These are phyloP conservation scores for Neoascochyta sp. DNA, from an alignment of 2,329 filamentous ascomycete genomes.

Conservation along the genomic window DNA sequence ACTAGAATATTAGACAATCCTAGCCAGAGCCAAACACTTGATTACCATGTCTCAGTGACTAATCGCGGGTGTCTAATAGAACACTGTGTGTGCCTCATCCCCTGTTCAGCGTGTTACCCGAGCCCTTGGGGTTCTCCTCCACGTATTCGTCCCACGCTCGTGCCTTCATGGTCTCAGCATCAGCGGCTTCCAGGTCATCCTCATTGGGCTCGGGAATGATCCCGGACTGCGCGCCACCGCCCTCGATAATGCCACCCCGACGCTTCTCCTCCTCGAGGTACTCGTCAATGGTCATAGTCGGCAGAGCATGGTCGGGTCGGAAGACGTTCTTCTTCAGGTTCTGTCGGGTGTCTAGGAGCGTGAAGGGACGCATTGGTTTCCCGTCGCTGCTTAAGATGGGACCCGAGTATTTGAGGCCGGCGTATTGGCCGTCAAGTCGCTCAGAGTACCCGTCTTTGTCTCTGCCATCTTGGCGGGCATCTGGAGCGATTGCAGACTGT, in stretches of 20 bases:
- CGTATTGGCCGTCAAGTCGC: constrained; percentile 60
- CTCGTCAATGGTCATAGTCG: constrained; percentile 97
- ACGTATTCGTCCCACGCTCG: constrained; percentile 92
- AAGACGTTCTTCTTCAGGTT: constrained; percentile 80
- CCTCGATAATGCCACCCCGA: constrained; percentile 84
- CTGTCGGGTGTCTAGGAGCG: constrained; percentile 71
- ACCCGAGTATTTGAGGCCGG: constrained; percentile 51
- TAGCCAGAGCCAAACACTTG: too few relatives aligned
- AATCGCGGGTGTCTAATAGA: constrained; percentile 15
- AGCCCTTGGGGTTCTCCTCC: constrained; percentile 81
- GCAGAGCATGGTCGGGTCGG: constrained; percentile 83
- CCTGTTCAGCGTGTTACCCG: constrained; percentile 79
- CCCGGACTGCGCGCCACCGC: constrained; percentile 73
- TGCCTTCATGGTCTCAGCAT: constrained; percentile 89
- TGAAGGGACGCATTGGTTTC: constrained; percentile 87
- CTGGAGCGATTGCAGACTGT: constrained; percentile 35
- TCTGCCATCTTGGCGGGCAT: constrained; percentile 48
- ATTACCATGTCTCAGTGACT: too few relatives aligned
- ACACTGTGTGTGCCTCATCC: constrained; percentile 44
- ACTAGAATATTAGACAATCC: neutral
- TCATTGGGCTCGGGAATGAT: constrained; percentile 73
- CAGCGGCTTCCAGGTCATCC: constrained; percentile 82
- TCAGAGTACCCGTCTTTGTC: constrained; percentile 61
- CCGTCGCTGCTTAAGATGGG: constrained; percentile 75
- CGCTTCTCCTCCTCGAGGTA: constrained; percentile 88